Evolutionary conservation across 257 asterid species (phyloP).

Genomic region (Gardenia jasminoides): DNA sequence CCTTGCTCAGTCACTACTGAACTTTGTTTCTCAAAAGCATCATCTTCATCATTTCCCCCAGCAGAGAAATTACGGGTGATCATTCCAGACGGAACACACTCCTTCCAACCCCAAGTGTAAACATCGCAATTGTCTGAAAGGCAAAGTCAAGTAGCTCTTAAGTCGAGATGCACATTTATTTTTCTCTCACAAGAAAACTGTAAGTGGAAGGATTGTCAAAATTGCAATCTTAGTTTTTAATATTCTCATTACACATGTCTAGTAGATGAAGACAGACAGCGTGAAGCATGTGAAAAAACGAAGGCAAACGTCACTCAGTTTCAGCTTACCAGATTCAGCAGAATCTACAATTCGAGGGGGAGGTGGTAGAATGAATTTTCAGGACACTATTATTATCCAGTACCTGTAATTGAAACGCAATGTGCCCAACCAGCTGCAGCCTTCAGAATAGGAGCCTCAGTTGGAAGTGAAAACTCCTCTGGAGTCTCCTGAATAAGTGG

Average conservation of each 20-base stretch:
- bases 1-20: slow-evolving; percentile 50
- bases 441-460: slow-evolving; percentile 44
- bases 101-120: slow-evolving; percentile 87
- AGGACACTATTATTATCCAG: background rate
- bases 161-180: background rate
- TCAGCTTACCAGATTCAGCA: background rate
- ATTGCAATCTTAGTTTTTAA: background rate
- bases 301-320: background rate
- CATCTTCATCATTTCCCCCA: slow-evolving; percentile 38
- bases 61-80: slow-evolving; percentile 34
- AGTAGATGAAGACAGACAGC: background rate
- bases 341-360: background rate
- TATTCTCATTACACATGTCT: background rate
- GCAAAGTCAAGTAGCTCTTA: background rate
- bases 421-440: slow-evolving; percentile 92
- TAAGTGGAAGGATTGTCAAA: background rate
- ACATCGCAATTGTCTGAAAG: slow-evolving; percentile 55
- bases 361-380: background rate
- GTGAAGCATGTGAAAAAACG: background rate
- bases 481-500: slow-evolving; percentile 53
- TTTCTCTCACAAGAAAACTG: background rate
- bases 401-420: slow-evolving; percentile 70
- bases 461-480: slow-evolving; percentile 57
- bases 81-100: slow-evolving; percentile 70
- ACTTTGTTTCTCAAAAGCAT: slow-evolving; percentile 35